A percentile compares a stretch with the other conserved stretches of the same genome.
These are phyloP conservation scores for Danielia oregonensis DNA, from an alignment of 805 yeast genomes.

Conservation along the genomic window DNA sequence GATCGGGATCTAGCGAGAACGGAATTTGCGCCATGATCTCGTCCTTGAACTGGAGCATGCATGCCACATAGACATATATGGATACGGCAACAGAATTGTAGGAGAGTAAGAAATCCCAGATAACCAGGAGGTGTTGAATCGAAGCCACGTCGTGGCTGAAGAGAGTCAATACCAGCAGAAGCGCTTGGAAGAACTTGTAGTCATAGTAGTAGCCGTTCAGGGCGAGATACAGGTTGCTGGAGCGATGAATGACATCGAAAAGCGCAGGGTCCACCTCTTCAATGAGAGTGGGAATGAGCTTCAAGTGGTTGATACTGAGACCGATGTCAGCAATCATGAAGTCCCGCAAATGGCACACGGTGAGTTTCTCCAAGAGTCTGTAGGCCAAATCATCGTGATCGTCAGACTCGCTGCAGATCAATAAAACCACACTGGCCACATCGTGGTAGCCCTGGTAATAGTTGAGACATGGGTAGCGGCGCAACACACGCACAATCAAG, in stretches of 20 bases:
- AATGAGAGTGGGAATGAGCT: conserved; percentile 62
- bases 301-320: conserved; percentile 62
- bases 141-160: conserved; percentile 68
- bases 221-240: conserved; percentile 21
- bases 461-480: conserved; percentile 56
- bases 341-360: conserved; percentile 69
- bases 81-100: conserved; percentile 51
- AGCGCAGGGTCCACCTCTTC: conserved; percentile 43
- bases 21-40: conserved; percentile 33
- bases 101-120: conserved; percentile 70
- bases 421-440: conserved; percentile 61
- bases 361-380: conserved; percentile 49
- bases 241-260: conserved; percentile 40
- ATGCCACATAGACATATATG: conserved; percentile 59
- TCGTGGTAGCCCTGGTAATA: conserved; percentile 97
- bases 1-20: conserved; percentile 26
- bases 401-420: conserved; percentile 40
- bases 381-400: conserved; percentile 32
- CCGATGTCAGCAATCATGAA: conserved; percentile 73
- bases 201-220: conserved; percentile 28
- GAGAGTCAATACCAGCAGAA: conserved; percentile 74
- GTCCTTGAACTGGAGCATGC: conserved; percentile 44
- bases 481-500: conserved; percentile 51
- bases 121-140: conserved; percentile 44
- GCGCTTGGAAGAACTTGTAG: conserved; percentile 48